phyloP scores from a whole-genome alignment of 495 filamentous ascomycete species.

The Aspergillus steynii region DNA sequence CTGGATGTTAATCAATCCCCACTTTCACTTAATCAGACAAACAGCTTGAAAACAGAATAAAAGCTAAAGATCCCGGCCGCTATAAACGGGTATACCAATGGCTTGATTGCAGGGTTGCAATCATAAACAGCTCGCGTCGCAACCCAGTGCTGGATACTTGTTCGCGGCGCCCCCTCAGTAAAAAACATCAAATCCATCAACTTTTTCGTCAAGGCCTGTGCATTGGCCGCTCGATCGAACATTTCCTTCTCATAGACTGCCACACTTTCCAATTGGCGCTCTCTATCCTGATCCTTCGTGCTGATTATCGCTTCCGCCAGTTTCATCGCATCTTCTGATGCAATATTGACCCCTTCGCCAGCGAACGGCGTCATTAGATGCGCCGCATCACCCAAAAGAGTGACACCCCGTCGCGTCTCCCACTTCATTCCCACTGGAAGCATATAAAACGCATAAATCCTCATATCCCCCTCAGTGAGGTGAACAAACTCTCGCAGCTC shows the following conservation, averaged over 20 bases:
- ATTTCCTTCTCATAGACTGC: neutral
- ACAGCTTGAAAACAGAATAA: no score
- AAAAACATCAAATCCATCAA: neutral
- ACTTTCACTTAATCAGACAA: no score
- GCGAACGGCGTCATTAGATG: constrained; percentile 63
- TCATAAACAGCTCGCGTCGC: no score
- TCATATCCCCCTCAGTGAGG: neutral
- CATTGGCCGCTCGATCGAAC: neutral
- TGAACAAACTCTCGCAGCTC: no score
- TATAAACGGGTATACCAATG: no score
- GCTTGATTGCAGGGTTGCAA: no score
- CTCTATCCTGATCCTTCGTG: neutral
- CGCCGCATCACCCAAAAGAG: constrained; percentile 62
- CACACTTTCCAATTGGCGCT: neutral
- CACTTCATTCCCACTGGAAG: neutral
- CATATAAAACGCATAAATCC: neutral
- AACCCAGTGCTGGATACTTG: no score
- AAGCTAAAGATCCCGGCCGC: no score
- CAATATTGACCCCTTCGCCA: constrained; percentile 61
- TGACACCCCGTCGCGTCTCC: constrained; percentile 13
- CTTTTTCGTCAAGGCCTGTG: neutral
- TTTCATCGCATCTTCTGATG: constrained; percentile 56
- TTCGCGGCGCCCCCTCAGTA: no score
- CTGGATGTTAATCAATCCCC: no score
- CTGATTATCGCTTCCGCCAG: constrained; percentile 41